Conservation (phyloP, 306 rosid genomes). For the Sicyos edulis region DNA sequence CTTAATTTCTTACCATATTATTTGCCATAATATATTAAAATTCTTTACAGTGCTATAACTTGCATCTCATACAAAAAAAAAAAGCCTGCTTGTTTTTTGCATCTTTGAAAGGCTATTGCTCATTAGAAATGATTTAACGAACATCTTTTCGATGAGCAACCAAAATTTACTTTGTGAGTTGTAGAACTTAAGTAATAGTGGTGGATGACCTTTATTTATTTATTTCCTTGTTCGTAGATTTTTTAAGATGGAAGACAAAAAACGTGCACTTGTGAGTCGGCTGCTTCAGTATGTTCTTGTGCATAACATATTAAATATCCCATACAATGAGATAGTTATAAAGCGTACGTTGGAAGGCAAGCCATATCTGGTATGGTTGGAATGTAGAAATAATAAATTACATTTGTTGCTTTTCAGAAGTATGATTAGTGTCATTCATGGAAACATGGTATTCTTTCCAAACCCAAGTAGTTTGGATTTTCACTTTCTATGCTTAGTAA, state of each 20-base stretch:
- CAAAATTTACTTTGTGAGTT: neutral
- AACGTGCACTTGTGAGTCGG: constrained; percentile 71
- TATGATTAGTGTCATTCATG: neutral
- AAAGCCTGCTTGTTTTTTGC: no score
- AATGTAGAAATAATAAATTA: neutral
- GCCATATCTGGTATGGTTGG: constrained; percentile 60
- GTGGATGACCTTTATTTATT: constrained; percentile 19
- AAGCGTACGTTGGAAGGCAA: constrained; percentile 68
- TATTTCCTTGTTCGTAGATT: constrained; percentile 38
- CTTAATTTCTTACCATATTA: no score
- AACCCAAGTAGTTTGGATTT: neutral
- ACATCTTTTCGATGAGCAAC: neutral
- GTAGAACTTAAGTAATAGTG: constrained; percentile 5
- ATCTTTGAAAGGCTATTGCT: no score
- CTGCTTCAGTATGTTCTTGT: constrained; percentile 75
- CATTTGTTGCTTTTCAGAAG: neutral
- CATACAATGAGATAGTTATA: constrained; percentile 44
- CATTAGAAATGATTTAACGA: neutral
- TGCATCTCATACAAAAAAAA: no score
- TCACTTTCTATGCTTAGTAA: neutral
- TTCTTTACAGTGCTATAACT: no score
- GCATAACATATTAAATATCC: constrained; percentile 42
- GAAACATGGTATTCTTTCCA: neutral
- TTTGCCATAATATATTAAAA: no score
- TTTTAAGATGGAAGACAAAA: constrained; percentile 55